Evolutionary conservation across 805 yeast genomes (phyloP).

Genomic region (Metschnikowia proteae): DNA sequence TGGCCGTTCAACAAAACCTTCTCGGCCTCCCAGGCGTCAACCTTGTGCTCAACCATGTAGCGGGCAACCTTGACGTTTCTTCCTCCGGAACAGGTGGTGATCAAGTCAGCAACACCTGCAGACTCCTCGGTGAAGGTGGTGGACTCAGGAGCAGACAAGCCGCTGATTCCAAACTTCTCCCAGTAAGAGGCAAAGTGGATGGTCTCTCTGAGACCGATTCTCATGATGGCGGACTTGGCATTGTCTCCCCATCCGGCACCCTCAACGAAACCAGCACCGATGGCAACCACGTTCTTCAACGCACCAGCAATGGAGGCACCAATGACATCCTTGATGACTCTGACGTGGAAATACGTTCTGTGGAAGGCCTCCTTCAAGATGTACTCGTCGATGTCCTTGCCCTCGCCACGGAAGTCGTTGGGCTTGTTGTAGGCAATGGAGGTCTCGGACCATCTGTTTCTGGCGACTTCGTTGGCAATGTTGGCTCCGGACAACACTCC

Average conservation of each 20-base stretch:
- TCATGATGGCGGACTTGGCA: constrained; percentile 47
- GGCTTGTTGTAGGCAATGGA: constrained; percentile 43
- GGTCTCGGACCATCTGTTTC: constrained; percentile 46
- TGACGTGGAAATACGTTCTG: constrained; percentile 45
- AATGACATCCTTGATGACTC: constrained; percentile 42
- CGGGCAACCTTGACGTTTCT: constrained; percentile 46
- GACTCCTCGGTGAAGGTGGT: constrained; percentile 43
- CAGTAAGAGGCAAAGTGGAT: constrained; percentile 37
- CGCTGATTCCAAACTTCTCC: constrained; percentile 21
- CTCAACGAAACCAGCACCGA: constrained; percentile 45
- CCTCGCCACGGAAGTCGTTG: constrained; percentile 37
- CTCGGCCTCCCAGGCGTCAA: constrained; percentile 41
- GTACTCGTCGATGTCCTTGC: constrained; percentile 38
- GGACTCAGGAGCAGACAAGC: constrained; percentile 33
- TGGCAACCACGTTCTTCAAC: constrained; percentile 44
- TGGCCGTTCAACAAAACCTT: constrained; percentile 44
- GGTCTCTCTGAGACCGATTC: constrained; percentile 42
- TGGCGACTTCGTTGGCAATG: constrained; percentile 45
- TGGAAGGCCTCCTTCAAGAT: constrained; percentile 43
- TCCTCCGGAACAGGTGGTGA: constrained; percentile 47
- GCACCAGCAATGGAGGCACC: constrained; percentile 48
- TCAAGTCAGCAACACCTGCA: constrained; percentile 47
- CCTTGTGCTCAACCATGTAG: constrained; percentile 43
- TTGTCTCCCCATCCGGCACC: constrained; percentile 50
- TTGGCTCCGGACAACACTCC: constrained; percentile 49